Conservation (phyloP, 176 grass and related monocot species). For the Musa acuminata region DNA sequence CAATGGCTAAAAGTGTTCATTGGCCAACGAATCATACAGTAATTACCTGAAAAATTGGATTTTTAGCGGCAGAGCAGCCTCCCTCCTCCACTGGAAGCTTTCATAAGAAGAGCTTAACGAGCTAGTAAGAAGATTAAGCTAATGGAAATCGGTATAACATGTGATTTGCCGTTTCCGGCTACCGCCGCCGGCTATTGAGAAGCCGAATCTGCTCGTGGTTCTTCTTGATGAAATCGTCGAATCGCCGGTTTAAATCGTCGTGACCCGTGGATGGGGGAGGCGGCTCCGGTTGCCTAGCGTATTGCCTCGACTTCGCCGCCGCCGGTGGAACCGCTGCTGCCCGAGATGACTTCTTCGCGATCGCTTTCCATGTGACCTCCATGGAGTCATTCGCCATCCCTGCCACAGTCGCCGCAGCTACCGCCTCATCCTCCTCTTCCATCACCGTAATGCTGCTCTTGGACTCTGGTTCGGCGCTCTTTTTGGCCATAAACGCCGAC, state of each 20-base stretch:
- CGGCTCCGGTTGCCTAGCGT: background rate
- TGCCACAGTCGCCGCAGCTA: conserved; percentile 1
- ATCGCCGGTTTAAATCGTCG: conserved; percentile 64
- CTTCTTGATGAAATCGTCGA: conserved; percentile 92
- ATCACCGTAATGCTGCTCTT: conserved; percentile 1
- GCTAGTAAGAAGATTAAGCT: background rate
- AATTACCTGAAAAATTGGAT: background rate
- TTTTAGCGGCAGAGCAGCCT: background rate
- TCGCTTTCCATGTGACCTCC: conserved; percentile 83
- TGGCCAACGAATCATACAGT: background rate
- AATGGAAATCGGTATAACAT: background rate
- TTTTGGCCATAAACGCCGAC: conserved; percentile 7
- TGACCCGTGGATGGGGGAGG: conserved; percentile 29
- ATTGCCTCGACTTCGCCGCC: background rate
- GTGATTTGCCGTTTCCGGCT: background rate
- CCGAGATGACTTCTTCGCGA: conserved; percentile 54
- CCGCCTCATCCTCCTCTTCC: background rate
- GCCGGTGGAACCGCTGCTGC: background rate
- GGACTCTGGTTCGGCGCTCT: conserved; percentile 14
- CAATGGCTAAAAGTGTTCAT: background rate
- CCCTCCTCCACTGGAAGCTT: background rate
- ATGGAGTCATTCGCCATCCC: conserved; percentile 39
- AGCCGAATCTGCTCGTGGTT: conserved; percentile 40
- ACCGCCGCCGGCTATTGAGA: background rate
- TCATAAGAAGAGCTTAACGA: background rate